phyloP scores from a whole-genome alignment of 2,329 filamentous ascomycete species.

The Phialophora tarda region DNA sequence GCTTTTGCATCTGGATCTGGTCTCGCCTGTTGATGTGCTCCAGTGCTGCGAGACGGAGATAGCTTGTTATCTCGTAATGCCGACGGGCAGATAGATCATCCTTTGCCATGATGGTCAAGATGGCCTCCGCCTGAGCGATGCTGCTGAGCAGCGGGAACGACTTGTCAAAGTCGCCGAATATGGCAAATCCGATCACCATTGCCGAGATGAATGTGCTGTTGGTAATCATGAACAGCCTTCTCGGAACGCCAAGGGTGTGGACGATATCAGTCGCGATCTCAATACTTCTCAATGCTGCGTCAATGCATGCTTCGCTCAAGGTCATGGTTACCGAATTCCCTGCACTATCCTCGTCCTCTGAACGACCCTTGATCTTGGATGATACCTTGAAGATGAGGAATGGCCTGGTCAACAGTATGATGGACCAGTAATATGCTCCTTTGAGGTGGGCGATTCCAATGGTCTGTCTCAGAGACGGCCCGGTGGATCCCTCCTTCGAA shows the following conservation, averaged over 20 bases:
- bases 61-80: conserved; percentile 46
- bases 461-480: conserved; percentile 44
- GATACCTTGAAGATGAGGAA: conserved; percentile 60
- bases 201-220: conserved; percentile 39
- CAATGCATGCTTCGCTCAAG: conserved; percentile 50
- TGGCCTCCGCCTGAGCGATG: conserved; percentile 38
- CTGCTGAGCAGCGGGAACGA: conserved; percentile 40
- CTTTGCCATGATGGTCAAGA: conserved; percentile 37
- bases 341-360: conserved; percentile 28
- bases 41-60: conserved; percentile 48
- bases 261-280: conserved; percentile 40
- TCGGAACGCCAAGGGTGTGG: conserved; percentile 37
- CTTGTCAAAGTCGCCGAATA: conserved; percentile 41
- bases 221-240: conserved; percentile 38
- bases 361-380: conserved; percentile 36
- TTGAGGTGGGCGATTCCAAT: conserved; percentile 58
- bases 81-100: conserved; percentile 38
- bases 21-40: conserved; percentile 48
- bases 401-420: conserved; percentile 60
- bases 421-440: conserved; percentile 60
- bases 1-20: conserved; percentile 48
- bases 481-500: conserved; percentile 39
- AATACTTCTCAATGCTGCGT: conserved; percentile 48
- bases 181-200: conserved; percentile 40
- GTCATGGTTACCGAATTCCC: conserved; percentile 38